Evolutionary conservation across 2,329 filamentous ascomycete species (phyloP), one percentile per base, ranked within the genome.

Genomic region (Macrophomina pseudophaseolina): DNA sequence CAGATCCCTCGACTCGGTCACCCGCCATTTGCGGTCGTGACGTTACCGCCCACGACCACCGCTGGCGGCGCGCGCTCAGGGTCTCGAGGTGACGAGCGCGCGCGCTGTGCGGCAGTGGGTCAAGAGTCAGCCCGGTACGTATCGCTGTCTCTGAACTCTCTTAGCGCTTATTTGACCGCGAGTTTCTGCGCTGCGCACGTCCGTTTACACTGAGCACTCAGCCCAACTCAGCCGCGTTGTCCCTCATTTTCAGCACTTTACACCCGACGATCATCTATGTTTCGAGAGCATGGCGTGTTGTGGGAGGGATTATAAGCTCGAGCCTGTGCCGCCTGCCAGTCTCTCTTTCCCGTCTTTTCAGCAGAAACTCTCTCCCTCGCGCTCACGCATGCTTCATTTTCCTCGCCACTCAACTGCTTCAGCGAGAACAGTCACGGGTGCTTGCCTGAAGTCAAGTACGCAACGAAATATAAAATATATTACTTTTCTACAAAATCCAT

Each of bases 181-280:
- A 42, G 58, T 60, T 48, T 48, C 53, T 40, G 18, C 33, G 58
- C 23, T 33, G 42, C 58, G 58, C 58, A 62, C 58, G 58, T 62
- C 42, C 58, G 42, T 40, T 7, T 28, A 49, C 42, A n/a, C n/a
- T 33, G 42, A 23, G 42, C 30, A 38, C 58, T 62, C 58, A 62
- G 58, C 58, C 58, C 58, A 62, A 62, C 58, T 49, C 58, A 48
- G 58, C 58, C 58, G 44, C 44, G 58, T 62, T 38, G 40, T 32
- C 30, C n/a, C 52, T 38, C 28, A 46, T 44, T 59, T 33, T 58
- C 40, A 44, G 56, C 54, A 59, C 58, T 49, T 49, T 38, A 28
- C 38, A 30, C 40, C 42, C 58, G 58, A 38, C 44, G 58, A 62
- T 62, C 58, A 28, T 49, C 38, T 18, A 35, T 23, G 16, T 49